These are phyloP conservation scores for Pistacia integerrima DNA, from an alignment of 345 rosid genomes.

Conservation along the genomic window DNA sequence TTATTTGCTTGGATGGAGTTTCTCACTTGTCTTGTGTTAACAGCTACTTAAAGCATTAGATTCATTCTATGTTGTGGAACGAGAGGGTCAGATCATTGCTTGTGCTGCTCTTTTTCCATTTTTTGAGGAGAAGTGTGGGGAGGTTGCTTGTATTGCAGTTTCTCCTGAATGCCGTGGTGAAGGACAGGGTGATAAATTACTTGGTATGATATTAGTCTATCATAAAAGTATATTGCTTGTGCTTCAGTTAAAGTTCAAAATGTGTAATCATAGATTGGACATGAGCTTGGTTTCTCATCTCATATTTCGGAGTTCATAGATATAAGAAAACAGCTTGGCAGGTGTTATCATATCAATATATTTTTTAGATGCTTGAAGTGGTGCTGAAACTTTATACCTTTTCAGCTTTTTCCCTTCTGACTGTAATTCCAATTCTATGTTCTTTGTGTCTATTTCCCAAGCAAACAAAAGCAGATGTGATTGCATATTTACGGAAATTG, in stretches of 20 bases:
- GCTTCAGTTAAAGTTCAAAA: background rate
- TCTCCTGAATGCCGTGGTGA: conserved; percentile 93
- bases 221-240: background rate
- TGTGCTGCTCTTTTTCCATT: conserved; percentile 93
- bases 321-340: background rate
- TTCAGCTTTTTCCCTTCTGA: background rate
- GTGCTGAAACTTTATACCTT: background rate
- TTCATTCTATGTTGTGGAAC: conserved; percentile 73
- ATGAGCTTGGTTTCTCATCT: background rate
- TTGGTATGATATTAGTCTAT: conserved; percentile 48
- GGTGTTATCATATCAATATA: background rate
- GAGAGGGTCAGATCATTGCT: conserved; percentile 93
- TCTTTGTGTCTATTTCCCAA: background rate
- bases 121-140: conserved; percentile 81
- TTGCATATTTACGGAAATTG: background rate
- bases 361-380: background rate
- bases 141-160: conserved; percentile 93
- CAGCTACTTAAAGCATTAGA: conserved; percentile 72
- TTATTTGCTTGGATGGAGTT: conserved; percentile 7
- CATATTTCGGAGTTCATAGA: background rate
- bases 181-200: conserved; percentile 95
- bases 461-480: background rate
- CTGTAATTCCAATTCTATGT: background rate
- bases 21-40: conserved; percentile 18
- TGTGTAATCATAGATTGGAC: background rate